phyloP scores from a whole-genome alignment of 331 rosid genomes.

The Prunus yedoensis region DNA sequence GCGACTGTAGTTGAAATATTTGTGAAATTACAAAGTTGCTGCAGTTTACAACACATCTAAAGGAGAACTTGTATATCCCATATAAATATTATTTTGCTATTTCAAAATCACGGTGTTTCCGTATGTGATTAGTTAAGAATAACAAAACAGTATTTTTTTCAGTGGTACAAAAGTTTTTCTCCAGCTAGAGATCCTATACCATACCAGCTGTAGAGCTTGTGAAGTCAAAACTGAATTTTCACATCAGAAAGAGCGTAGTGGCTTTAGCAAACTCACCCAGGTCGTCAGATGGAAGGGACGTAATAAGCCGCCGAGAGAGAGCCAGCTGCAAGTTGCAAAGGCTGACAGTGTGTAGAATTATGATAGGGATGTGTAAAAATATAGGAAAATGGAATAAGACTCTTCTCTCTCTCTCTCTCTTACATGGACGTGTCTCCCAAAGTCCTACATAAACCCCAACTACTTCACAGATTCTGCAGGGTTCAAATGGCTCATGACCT shows the following conservation, averaged over 20 bases:
- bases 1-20: no score
- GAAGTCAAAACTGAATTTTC: slow-evolving; percentile 7
- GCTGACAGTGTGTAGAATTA: not conserved
- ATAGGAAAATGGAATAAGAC: no score
- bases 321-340: not conserved
- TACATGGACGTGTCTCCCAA: not conserved
- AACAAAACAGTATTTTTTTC: no score
- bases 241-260: slow-evolving; percentile 8
- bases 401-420: not conserved
- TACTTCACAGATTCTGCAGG: not conserved
- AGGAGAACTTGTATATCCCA: no score
- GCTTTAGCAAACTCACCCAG: not conserved
- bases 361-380: not conserved
- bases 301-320: not conserved
- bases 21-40: no score
- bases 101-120: accelerated
- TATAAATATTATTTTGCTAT: no score
- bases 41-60: no score
- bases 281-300: not conserved
- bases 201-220: not conserved
- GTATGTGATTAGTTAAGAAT: accelerated
- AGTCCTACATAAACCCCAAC: not conserved
- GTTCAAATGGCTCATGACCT: not conserved
- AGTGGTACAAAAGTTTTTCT: no score
- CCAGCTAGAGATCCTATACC: not conserved